phyloP scores from a whole-genome alignment of 164 flowering plant genomes.

The Vitis amurensis region DNA sequence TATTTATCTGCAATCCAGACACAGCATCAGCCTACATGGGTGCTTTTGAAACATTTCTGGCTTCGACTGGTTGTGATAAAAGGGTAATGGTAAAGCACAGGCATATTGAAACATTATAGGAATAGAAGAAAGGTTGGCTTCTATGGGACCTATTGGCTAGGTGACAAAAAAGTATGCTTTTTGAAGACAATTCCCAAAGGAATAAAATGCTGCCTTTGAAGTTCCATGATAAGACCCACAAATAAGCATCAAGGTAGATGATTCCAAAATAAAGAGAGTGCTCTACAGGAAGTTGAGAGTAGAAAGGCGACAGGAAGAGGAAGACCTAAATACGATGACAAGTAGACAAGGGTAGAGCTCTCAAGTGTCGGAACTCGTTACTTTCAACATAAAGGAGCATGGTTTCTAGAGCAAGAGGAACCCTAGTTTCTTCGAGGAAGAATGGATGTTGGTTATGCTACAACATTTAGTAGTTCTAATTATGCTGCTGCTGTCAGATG shows the following conservation, averaged over 20 bases:
- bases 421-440: too few species aligned
- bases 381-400: background rate
- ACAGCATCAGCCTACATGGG: too few species aligned
- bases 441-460: too few species aligned
- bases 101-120: background rate
- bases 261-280: background rate
- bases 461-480: too few species aligned
- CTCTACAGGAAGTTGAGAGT: background rate
- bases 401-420: background rate
- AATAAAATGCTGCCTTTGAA: background rate
- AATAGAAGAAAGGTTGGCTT: background rate
- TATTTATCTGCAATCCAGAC: too few species aligned
- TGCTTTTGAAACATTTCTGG: too few species aligned
- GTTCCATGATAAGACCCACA: background rate
- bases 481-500: too few species aligned
- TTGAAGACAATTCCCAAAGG: too few species aligned
- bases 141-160: background rate
- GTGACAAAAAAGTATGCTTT: too few species aligned
- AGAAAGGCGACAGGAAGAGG: background rate
- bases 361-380: background rate
- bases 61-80: too few species aligned
- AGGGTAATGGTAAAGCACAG: background rate
- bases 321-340: background rate
- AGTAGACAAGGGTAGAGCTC: background rate
- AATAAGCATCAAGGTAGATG: background rate